Evolutionary conservation across 345 rosid species (phyloP), one percentile per base, ranked within the genome.

Genomic region (Sisymbrium altissimum): DNA sequence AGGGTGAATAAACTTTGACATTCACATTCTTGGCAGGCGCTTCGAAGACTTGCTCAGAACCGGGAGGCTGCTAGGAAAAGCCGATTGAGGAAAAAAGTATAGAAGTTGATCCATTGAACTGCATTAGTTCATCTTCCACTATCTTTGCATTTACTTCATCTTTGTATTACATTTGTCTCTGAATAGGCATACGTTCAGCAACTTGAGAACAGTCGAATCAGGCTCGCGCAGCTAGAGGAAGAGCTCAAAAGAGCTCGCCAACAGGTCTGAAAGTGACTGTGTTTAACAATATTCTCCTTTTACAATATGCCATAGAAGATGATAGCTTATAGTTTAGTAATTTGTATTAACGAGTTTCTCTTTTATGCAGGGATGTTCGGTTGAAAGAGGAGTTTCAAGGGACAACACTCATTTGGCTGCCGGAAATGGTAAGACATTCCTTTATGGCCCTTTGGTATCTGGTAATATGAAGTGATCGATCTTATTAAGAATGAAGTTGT

Each of bases 61-160:
- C 81, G 98, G n/a, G 98, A 93, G 74, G 98, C 97, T 73, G 98
- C 97, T 5, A 88, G 93, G 81, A 93, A 88, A 81, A 89, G 97
- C 74, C 84, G 98, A 25, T 81, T 91, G 62, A 85, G 98, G 79
- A 93, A 93, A 76, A 93, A 93, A 79, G 98, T 91, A 85, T 25
- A 21, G 15, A 56, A 12, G 33, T 61, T 4, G 17, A 36, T 17
- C 48, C 64, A 53, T 15, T 27, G 9, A 14, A 11, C 9, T 14
- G 4, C 40, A 12, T 5, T 60, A 27, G 13, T 29, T 5, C 3
- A 33, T 61, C 8, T 30, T 54, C 12, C 25, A 12, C 1, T 12
- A 33, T 44, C 7, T 52, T 59, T 27, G 23, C 3, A 50, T 27
- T 49, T 4, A 18, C 15, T 57, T 44, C 27, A 50, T 18, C 5